Evolutionary conservation across 2,329 filamentous ascomycete species (phyloP), one percentile per base, ranked within the genome.

Genomic region (Xylaria digitata): DNA sequence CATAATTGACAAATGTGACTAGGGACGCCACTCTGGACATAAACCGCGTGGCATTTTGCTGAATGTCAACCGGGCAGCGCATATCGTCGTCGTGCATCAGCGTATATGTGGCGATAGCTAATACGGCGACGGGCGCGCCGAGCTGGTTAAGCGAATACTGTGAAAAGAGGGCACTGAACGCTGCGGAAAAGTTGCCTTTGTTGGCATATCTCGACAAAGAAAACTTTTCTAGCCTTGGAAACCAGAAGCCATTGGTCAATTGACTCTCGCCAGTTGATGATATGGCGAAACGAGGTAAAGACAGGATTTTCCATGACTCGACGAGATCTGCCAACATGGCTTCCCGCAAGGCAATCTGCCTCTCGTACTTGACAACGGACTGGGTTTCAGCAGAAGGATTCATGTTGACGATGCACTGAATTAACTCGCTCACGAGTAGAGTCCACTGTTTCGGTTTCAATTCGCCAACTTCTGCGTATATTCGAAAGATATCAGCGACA

Each of bases 221-320:
- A 43, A 61, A 72, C 37, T 70, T 73, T 9, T 75, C 72, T 15
- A 73, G 54, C 21, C 61, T 71, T 50, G 74, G 76, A 53, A 78
- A 76, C 74, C 73, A 75, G 66, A 75, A 78, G 40, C 61, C 73
- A 59, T 74, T 74, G 21, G 61, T 71, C 17, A 74, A 54, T 42
- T 73, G 71, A 37, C 65, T 64, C 45, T 69, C 71, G 6, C 59
- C 40, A 17, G 40, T 49, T 15, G 34, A 48, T 11, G 54, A 42
- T 17, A 68, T 63, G 54, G 65, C 61, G 34, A 65, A 37, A 17
- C 67, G 71, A n/a, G 79, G 78, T 19, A 78, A 66, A 32, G 77
- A 76, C 61, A 83, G 76, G 13, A 79, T 66, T 48, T 79, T 78
- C 82, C 81, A 84, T 17, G 80, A 75, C 23, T 80, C 76, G 17